Base-by-base conservation (phyloP, 2,329 filamentous ascomycete genomes). In the Paecilomyces niveus region DNA sequence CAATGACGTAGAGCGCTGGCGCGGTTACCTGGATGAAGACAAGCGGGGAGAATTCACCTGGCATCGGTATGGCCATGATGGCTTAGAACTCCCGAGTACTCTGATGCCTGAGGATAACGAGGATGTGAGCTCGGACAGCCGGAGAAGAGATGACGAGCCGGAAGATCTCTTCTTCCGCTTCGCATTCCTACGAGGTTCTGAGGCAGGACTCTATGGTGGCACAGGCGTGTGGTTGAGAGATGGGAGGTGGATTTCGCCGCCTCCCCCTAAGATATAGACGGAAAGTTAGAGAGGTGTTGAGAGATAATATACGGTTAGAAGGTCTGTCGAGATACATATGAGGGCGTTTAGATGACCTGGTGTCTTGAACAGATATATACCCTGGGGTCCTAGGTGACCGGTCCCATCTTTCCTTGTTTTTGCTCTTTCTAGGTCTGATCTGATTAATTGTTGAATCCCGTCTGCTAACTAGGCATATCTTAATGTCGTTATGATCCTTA, bases 1-100 rank as follows among this genome's bases (percentile, higher is more conserved):
- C 58, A 87, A 87, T 62, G 85, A 87, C 56, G 84, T 87, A 1
- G 85, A 87, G 67, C 75, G 83, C 33, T 86, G 82, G 70, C 74
- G 81, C 5, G 81, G 80, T 1, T 86, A 84, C 65, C 68, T 78
- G 21, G 82, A 85, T 58, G 78, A 80, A 57, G 70, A 76, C 35
- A 67, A 70, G 39, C 68, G 65, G 3, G 79, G 77, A 33, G 74
- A 79, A 57, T 83, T 82, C 61, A 81, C 78, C 0, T 83, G 81
- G 81, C 73, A 75, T 56, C 74, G 75, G 21, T 73, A 72, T 58
- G 75, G 75, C 1, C 73, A 73, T 58, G 67, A 64, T 13, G 74
- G 74, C 0, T 59, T 77, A n/a, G 74, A 76, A 55, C 61, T 76
- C 13, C 61, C 64, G 10, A 61, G 67, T 39, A 57, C 54, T 39